Percentiles rank a stretch among this genome's conserved stretches.
Conservation (phyloP, 495 filamentous ascomycete species). For the Penicillium arizonense region DNA sequence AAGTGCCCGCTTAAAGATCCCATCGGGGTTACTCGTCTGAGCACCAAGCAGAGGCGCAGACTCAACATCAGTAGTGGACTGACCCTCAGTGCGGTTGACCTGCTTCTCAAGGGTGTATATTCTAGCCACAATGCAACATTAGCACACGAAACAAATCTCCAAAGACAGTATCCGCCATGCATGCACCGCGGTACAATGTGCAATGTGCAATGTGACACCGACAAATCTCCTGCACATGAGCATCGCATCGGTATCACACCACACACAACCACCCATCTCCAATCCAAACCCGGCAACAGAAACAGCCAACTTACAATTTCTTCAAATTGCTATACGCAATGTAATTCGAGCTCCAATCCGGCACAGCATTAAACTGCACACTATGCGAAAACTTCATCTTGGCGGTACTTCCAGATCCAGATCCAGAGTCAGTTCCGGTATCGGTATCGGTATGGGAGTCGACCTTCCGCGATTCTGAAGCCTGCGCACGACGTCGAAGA, state of each 20-base stretch:
- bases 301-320: constrained; percentile 74
- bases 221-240: background rate
- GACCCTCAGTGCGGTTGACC: constrained; percentile 53
- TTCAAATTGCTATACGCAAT: constrained; percentile 98
- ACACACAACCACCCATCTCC: background rate
- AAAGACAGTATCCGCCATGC: constrained; percentile 1
- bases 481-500: constrained; percentile 28
- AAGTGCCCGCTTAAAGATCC: constrained; percentile 72
- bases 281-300: background rate
- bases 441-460: background rate
- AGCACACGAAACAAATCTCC: constrained; percentile 14
- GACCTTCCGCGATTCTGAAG: constrained; percentile 13
- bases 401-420: constrained; percentile 25
- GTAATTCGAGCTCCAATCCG: constrained; percentile 97
- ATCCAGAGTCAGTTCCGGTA: too few relatives aligned
- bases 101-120: constrained; percentile 91
- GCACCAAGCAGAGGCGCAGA: constrained; percentile 73
- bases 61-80: constrained; percentile 64
- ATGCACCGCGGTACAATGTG: background rate
- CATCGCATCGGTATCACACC: constrained; percentile 3
- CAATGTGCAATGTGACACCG: constrained; percentile 30
- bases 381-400: constrained; percentile 99
- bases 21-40: constrained; percentile 63
- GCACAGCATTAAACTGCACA: constrained; percentile 98
- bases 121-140: constrained; percentile 42